Conservation (phyloP, 2,329 filamentous ascomycete genomes). For the Calycina herbarum region DNA sequence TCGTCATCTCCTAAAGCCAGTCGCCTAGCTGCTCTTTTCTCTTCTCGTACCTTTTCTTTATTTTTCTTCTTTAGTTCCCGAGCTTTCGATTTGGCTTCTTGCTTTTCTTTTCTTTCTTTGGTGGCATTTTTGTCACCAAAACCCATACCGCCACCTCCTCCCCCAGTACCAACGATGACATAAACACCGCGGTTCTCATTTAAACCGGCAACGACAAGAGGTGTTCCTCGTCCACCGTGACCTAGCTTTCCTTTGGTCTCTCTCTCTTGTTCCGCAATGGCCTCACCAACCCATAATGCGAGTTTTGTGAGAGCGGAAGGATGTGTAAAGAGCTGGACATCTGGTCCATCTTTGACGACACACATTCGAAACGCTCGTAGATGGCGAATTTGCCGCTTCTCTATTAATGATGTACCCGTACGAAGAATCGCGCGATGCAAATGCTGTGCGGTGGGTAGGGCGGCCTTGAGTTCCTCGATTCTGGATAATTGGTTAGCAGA, state of each 20-base stretch:
- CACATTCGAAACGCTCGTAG: constrained; percentile 92
- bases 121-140: constrained; percentile 67
- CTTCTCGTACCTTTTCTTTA: constrained; percentile 59
- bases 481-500: constrained; percentile 48
- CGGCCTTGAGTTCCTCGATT: constrained; percentile 72
- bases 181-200: constrained; percentile 88
- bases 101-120: constrained; percentile 62
- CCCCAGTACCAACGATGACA: constrained; percentile 88
- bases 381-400: constrained; percentile 92
- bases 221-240: constrained; percentile 71
- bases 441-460: constrained; percentile 81
- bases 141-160: constrained; percentile 66
- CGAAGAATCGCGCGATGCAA: constrained; percentile 90
- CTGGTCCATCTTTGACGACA: constrained; percentile 91
- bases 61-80: constrained; percentile 58
- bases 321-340: constrained; percentile 88
- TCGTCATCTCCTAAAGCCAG: constrained; percentile 49
- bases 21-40: constrained; percentile 60
- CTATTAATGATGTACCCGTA: constrained; percentile 85
- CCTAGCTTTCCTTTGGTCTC: constrained; percentile 69
- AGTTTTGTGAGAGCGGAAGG: constrained; percentile 91
- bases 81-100: constrained; percentile 61
- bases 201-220: constrained; percentile 85
- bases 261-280: constrained; percentile 83
- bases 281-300: constrained; percentile 91